A percentile compares a stretch with the other conserved stretches of the same genome.
phyloP scores from a whole-genome alignment of 1,284 basidiomycete species.

The Singerocomus rubriflavus region DNA sequence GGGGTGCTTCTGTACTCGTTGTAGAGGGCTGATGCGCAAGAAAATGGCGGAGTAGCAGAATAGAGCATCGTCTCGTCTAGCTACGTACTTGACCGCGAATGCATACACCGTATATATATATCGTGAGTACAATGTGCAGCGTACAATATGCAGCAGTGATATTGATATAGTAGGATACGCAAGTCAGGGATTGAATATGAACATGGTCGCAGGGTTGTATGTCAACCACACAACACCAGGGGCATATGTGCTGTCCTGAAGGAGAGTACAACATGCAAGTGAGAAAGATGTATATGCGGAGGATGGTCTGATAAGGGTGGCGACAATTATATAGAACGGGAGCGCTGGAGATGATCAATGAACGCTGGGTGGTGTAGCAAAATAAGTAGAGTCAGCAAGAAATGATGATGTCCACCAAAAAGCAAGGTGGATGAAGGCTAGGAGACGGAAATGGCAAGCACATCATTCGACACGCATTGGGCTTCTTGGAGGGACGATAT shows the following conservation, averaged over 20 bases:
- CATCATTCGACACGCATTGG: slow-evolving; percentile 37
- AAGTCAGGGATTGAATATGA: slow-evolving; percentile 6
- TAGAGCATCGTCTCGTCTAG: background rate
- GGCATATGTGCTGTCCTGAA: slow-evolving; percentile 6
- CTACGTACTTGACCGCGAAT: background rate
- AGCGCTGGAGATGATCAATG: background rate
- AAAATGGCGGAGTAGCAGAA: no score
- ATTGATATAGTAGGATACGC: slow-evolving; percentile 15
- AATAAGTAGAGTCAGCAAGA: background rate
- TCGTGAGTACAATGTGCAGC: slow-evolving; percentile 15
- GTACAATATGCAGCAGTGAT: slow-evolving; percentile 14
- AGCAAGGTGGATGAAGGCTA: background rate
- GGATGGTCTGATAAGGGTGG: background rate
- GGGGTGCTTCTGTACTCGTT: slow-evolving; percentile 60
- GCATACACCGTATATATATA: slow-evolving; percentile 9
- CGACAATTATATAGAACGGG: background rate
- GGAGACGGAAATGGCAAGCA: background rate
- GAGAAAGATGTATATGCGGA: slow-evolving; percentile 13
- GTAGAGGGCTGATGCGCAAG: slow-evolving; percentile 22
- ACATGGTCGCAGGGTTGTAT: slow-evolving; percentile 3
- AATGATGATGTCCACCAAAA: background rate
- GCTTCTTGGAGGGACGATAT: slow-evolving; percentile 34
- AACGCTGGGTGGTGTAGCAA: background rate
- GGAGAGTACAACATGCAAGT: slow-evolving; percentile 14
- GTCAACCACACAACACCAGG: slow-evolving; percentile 18